These are phyloP conservation scores for Scenedesmus sp. DNA, from an alignment of 163 green algal genomes.

Conservation along the genomic window DNA sequence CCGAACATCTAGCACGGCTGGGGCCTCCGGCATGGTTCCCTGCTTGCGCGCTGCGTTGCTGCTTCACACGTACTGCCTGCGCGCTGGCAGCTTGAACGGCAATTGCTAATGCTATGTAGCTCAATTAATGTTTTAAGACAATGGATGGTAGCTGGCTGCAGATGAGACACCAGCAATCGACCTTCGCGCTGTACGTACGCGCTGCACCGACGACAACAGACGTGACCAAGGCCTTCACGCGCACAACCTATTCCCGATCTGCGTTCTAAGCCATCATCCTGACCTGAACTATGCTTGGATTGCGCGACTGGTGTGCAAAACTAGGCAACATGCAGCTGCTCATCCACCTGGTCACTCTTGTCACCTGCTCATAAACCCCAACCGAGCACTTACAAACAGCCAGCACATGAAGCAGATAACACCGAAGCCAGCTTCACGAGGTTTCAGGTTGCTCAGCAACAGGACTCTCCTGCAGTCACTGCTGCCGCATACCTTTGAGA, in stretches of 20 bases:
- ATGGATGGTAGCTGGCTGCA: background rate
- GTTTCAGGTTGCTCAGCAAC: background rate
- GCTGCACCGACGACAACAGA: background rate
- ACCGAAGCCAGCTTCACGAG: background rate
- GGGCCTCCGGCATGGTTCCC: background rate
- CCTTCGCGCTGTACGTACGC: conserved; percentile 1
- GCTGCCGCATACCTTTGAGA: background rate
- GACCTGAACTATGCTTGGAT: background rate
- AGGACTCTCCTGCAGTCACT: background rate
- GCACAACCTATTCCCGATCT: background rate
- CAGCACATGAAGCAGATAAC: background rate
- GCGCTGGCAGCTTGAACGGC: background rate
- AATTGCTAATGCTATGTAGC: background rate
- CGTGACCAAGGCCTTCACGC: background rate
- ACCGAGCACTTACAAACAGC: background rate
- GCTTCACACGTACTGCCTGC: background rate
- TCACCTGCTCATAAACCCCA: background rate
- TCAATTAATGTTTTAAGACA: background rate
- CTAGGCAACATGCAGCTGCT: background rate
- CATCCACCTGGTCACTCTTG: background rate
- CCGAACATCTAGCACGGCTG: background rate
- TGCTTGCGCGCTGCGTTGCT: conserved; percentile 2
- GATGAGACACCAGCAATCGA: background rate
- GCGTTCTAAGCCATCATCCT: background rate
- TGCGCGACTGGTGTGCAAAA: background rate